Conservation (phyloP, 345 rosid genomes). For the Eucalyptus marginata region DNA sequence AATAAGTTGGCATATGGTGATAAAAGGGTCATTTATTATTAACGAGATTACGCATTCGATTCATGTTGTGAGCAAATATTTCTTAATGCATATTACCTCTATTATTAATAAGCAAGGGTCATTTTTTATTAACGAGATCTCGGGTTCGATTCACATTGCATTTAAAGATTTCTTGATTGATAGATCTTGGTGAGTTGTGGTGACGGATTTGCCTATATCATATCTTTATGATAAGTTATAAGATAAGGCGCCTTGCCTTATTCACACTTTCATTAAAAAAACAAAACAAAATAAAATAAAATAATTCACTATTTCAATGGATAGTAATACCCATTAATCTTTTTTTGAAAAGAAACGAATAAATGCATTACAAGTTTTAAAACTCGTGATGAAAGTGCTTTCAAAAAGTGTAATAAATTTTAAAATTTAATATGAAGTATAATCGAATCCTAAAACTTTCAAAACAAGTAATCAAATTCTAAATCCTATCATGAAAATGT, state of each 20-base stretch:
- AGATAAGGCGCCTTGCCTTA: not conserved
- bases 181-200: not conserved
- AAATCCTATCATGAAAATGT: rapidly evolving
- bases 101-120: not conserved
- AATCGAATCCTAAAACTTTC: rapidly evolving
- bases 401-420: no score
- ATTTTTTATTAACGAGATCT: no score
- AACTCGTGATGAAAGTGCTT: no score
- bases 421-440: no score
- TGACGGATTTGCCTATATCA: no score
- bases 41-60: not conserved
- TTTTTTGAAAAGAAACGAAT: no score
- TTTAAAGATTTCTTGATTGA: not conserved
- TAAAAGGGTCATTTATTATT: not conserved
- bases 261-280: not conserved
- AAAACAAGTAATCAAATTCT: no score
- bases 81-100: not conserved
- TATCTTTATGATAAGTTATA: no score
- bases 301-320: not conserved
- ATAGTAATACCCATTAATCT: rapidly evolving
- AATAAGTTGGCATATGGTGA: not conserved
- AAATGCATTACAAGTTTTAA: no score
- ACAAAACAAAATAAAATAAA: rapidly evolving
- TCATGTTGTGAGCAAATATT: not conserved
- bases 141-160: not conserved